Evolutionary conservation across 2,329 filamentous ascomycete genomes (phyloP).

Genomic region (Cercospora zeae-maydis): DNA sequence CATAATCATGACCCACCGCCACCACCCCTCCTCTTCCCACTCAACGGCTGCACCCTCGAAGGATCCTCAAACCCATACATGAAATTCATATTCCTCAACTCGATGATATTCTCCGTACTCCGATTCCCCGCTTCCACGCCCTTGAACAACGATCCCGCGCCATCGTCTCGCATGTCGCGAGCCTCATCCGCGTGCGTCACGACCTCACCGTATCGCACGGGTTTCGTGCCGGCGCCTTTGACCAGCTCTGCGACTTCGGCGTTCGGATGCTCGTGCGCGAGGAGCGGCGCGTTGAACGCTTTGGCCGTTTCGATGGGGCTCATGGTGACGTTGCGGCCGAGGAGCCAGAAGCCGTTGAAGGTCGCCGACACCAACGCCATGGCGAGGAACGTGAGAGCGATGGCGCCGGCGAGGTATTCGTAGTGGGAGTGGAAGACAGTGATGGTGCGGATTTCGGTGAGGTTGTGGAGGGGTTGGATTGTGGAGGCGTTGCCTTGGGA

Average conservation of each 20-base stretch:
- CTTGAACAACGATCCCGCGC: slow-evolving; percentile 6
- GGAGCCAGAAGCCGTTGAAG: slow-evolving; percentile 17
- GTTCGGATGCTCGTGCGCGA: slow-evolving; percentile 18
- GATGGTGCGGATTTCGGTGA: slow-evolving; percentile 9
- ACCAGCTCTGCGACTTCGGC: slow-evolving; percentile 18
- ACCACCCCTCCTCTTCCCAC: background rate
- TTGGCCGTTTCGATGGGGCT: slow-evolving; percentile 20
- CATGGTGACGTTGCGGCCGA: slow-evolving; percentile 19
- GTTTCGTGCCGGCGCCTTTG: slow-evolving; percentile 15
- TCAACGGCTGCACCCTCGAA: slow-evolving; percentile 18
- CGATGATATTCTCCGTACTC: slow-evolving; percentile 10
- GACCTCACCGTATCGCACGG: slow-evolving; percentile 19
- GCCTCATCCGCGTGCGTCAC: background rate
- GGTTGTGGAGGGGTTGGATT: slow-evolving; percentile 1
- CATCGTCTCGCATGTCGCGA: background rate
- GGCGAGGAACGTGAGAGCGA: slow-evolving; percentile 15
- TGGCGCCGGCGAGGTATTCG: slow-evolving; percentile 12
- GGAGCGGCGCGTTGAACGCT: slow-evolving; percentile 19
- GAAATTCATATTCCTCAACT: slow-evolving; percentile 11
- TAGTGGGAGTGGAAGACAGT: slow-evolving; percentile 15
- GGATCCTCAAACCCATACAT: slow-evolving; percentile 18
- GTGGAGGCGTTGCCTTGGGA: slow-evolving; percentile 18
- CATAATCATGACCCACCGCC: background rate
- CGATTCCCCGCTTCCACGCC: background rate
- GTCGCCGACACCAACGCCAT: slow-evolving; percentile 10